phyloP scores from a whole-genome alignment of 352 stramenopile species.

The Elongisporangium anandrum region DNA sequence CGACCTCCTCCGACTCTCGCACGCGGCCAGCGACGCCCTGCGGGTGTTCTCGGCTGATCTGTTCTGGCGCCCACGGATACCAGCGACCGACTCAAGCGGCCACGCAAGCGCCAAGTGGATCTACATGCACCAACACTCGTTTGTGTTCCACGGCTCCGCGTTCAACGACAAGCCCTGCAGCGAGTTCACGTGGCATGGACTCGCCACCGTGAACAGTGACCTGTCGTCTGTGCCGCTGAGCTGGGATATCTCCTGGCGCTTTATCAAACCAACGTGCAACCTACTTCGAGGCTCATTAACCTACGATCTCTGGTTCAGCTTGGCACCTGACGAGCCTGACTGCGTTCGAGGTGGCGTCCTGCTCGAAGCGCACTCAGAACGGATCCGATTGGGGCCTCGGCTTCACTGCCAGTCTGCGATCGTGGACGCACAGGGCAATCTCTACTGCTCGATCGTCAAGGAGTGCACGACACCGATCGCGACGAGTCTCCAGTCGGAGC shows the following conservation, averaged over 20 bases:
- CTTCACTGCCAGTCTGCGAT: constrained; percentile 34
- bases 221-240: constrained; percentile 13
- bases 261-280: neutral
- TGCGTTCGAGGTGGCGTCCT: constrained; percentile 24
- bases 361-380: constrained; percentile 35
- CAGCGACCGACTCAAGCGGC: neutral
- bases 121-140: constrained; percentile 13
- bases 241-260: constrained; percentile 7
- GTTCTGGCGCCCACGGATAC: constrained; percentile 15
- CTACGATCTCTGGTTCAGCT: constrained; percentile 37
- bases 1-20: constrained; percentile 22
- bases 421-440: constrained; percentile 27
- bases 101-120: constrained; percentile 10
- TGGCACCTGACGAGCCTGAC: constrained; percentile 10
- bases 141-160: constrained; percentile 15
- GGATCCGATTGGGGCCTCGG: constrained; percentile 20
- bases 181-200: constrained; percentile 16
- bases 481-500: constrained; percentile 14
- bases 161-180: constrained; percentile 13
- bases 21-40: constrained; percentile 14
- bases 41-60: constrained; percentile 14
- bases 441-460: constrained; percentile 38
- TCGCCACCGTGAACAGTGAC: constrained; percentile 14
- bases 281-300: constrained; percentile 5
- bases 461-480: constrained; percentile 7